phyloP scores from a whole-genome alignment of 768 basidiomycete genomes.

The Russula griseocarnosa region DNA sequence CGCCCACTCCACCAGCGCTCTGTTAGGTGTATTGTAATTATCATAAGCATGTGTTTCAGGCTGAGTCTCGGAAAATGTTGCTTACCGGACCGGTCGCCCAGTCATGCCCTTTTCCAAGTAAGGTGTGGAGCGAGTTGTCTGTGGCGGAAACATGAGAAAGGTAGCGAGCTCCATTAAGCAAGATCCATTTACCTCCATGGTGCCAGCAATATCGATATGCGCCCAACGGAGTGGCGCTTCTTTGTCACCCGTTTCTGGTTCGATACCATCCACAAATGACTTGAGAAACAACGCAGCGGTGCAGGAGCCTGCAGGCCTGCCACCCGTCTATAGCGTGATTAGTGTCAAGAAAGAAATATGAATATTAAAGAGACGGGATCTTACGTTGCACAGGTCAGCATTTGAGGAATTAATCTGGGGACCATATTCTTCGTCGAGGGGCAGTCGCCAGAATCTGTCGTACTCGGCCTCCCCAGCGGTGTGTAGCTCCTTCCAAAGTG shows the following conservation, averaged over 20 bases:
- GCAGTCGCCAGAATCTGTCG: conserved; percentile 89
- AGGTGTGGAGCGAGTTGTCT: conserved; percentile 50
- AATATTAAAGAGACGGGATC: conserved; percentile 18
- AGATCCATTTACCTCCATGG: conserved; percentile 56
- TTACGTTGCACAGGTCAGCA: conserved; percentile 77
- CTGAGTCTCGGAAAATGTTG: neutral
- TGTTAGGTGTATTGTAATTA: conserved; percentile 1
- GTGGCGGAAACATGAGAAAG: neutral
- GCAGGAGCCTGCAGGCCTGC: conserved; percentile 63
- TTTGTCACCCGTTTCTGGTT: conserved; percentile 52
- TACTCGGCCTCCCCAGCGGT: conserved; percentile 68
- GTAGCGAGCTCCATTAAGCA: neutral
- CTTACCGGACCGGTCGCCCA: conserved; percentile 73
- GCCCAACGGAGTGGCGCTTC: conserved; percentile 67
- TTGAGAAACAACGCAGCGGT: conserved; percentile 88
- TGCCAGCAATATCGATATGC: conserved; percentile 79
- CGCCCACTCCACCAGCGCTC: conserved; percentile 28
- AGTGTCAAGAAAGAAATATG: conserved; percentile 7
- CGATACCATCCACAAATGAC: conserved; percentile 72
- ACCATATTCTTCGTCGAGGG: conserved; percentile 76
- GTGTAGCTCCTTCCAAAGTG: conserved; percentile 66
- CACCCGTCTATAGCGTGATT: conserved; percentile 52
- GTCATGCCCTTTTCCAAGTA: conserved; percentile 78
- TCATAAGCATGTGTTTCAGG: neutral
- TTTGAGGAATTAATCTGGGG: conserved; percentile 74